A percentile compares a stretch with the other conserved stretches of the same genome.
phyloP scores from a whole-genome alignment of 495 filamentous ascomycete genomes.

The Zalerion maritima region DNA sequence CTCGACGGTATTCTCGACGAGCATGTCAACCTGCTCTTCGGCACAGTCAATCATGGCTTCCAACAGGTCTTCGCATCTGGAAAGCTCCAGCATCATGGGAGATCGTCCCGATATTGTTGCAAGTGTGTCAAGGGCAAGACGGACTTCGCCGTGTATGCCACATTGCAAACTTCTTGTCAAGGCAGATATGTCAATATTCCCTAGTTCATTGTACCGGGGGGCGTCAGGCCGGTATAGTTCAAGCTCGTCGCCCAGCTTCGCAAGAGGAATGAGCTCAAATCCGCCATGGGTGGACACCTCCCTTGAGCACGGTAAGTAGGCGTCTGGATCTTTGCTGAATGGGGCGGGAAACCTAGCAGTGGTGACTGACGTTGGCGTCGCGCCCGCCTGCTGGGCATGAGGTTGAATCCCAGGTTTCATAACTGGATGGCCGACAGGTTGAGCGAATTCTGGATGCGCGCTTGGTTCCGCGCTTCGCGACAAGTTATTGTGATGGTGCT shows the following conservation, averaged over 20 bases:
- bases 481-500: slow-evolving; percentile 23
- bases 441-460: slow-evolving; percentile 22
- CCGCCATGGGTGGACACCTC: slow-evolving; percentile 48
- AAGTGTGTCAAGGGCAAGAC: slow-evolving; percentile 74
- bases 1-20: slow-evolving; percentile 67
- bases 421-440: slow-evolving; percentile 24
- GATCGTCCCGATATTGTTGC: slow-evolving; percentile 54
- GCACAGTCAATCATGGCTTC: slow-evolving; percentile 83
- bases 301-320: slow-evolving; percentile 50
- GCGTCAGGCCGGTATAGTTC: slow-evolving; percentile 51
- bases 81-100: slow-evolving; percentile 44
- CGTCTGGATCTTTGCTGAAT: slow-evolving; percentile 22
- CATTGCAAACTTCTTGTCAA: slow-evolving; percentile 84
- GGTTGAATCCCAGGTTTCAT: slow-evolving; percentile 20
- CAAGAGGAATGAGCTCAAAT: slow-evolving; percentile 44
- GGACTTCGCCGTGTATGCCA: slow-evolving; percentile 75
- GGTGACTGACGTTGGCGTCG: slow-evolving; percentile 12
- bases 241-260: slow-evolving; percentile 47
- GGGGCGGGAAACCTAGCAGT: slow-evolving; percentile 18
- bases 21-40: slow-evolving; percentile 66
- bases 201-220: slow-evolving; percentile 63
- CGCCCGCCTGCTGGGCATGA: slow-evolving; percentile 16
- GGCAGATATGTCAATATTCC: slow-evolving; percentile 80
- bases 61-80: slow-evolving; percentile 73
- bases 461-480: slow-evolving; percentile 28